These are phyloP conservation scores for Fomes fomentarius DNA, from an alignment of 1,284 basidiomycete species.

Conservation along the genomic window DNA sequence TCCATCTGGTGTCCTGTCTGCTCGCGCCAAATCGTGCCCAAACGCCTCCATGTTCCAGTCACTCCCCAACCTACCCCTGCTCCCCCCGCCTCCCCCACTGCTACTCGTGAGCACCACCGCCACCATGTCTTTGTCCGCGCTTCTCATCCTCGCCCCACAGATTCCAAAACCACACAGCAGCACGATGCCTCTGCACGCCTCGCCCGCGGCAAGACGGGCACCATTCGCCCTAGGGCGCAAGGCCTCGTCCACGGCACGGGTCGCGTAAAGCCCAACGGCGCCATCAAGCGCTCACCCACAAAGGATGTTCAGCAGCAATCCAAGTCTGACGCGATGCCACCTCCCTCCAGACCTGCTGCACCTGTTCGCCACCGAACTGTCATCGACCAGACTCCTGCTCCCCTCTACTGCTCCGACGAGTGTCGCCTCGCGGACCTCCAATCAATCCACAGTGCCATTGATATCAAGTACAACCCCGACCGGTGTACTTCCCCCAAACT, in stretches of 20 bases:
- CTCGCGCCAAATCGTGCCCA: slow-evolving; percentile 70
- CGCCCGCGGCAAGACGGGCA: slow-evolving; percentile 45
- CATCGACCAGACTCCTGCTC: slow-evolving; percentile 75
- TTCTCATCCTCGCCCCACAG: slow-evolving; percentile 26
- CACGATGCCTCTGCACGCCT: slow-evolving; percentile 32
- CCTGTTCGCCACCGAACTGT: slow-evolving; percentile 56
- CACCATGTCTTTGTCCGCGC: slow-evolving; percentile 3
- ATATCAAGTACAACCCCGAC: slow-evolving; percentile 50
- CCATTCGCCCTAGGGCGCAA: slow-evolving; percentile 42
- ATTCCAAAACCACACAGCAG: slow-evolving; percentile 29
- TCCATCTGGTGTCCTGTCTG: slow-evolving; percentile 76
- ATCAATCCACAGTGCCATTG: slow-evolving; percentile 42
- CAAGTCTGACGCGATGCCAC: slow-evolving; percentile 25
- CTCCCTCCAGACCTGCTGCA: slow-evolving; percentile 14
- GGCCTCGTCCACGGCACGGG: slow-evolving; percentile 67
- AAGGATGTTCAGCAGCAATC: slow-evolving; percentile 30
- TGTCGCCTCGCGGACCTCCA: slow-evolving; percentile 64
- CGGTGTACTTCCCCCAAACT: slow-evolving; percentile 41
- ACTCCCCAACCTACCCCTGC: slow-evolving; percentile 34
- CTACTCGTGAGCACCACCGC: slow-evolving; percentile 33
- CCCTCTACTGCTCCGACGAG: slow-evolving; percentile 79
- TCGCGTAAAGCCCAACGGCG: slow-evolving; percentile 56
- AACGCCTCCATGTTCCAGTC: slow-evolving; percentile 57
- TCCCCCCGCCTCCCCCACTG: slow-evolving; percentile 38
- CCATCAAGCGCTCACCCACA: slow-evolving; percentile 48